A percentile compares a stretch with the other conserved stretches of the same genome.
phyloP scores from a whole-genome alignment of 1,139 yeast species.

The Taphrina sp. region DNA sequence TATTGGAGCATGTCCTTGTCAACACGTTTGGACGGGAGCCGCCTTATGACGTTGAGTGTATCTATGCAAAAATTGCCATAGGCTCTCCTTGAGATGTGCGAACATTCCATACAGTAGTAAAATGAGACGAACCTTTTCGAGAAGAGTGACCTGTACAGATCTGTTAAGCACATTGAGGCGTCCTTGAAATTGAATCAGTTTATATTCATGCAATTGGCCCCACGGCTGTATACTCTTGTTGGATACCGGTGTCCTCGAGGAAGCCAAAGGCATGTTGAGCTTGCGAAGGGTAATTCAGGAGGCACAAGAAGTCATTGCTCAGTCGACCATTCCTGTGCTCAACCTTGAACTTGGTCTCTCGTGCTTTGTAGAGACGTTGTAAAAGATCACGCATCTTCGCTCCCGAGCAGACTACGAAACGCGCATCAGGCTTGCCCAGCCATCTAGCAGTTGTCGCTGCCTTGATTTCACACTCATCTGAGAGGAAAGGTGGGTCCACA shows the following conservation, averaged over 20 bases:
- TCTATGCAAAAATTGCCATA: no score
- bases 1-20: no score
- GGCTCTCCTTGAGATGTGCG: no score
- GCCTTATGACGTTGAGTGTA: no score
- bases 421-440: slow-evolving; percentile 49
- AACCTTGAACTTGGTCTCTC: slow-evolving; percentile 65
- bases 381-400: slow-evolving; percentile 75
- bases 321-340: slow-evolving; percentile 74
- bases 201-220: no score
- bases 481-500: slow-evolving; percentile 86
- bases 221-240: neutral
- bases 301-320: slow-evolving; percentile 79
- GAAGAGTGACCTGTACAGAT: no score
- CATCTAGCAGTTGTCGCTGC: slow-evolving; percentile 48
- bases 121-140: no score
- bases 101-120: no score
- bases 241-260: neutral
- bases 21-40: no score
- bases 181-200: no score
- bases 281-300: slow-evolving; percentile 15
- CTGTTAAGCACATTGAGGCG: no score
- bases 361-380: slow-evolving; percentile 55
- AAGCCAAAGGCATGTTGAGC: neutral
- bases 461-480: slow-evolving; percentile 74
- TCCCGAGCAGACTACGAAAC: slow-evolving; percentile 74